phyloP scores from a whole-genome alignment of 2,329 filamentous ascomycete species.

The Xylaria polymorpha region DNA sequence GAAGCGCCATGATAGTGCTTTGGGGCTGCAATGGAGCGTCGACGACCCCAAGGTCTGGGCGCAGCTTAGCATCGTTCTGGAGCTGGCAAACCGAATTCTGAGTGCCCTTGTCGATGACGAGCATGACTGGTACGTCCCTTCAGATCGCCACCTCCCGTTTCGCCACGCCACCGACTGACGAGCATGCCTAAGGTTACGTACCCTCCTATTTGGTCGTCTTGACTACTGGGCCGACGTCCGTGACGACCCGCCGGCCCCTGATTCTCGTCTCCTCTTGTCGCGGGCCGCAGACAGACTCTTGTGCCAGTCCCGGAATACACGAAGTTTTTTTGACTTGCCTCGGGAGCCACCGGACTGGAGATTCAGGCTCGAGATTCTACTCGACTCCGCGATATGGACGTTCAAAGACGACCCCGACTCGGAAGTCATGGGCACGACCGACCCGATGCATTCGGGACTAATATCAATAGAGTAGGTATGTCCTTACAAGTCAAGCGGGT shows the following conservation, averaged over 20 bases:
- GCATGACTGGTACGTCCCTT: slow-evolving; percentile 16
- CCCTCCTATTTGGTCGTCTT: slow-evolving; percentile 17
- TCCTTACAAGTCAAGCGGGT: not conserved
- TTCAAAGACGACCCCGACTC: slow-evolving; percentile 3
- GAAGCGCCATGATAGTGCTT: not conserved
- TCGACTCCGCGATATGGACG: not conserved
- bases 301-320: not conserved
- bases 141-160: not conserved
- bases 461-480: slow-evolving; percentile 16
- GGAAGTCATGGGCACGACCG: not conserved
- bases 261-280: slow-evolving; percentile 13
- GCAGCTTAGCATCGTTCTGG: not conserved
- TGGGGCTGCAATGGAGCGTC: slow-evolving; percentile 9
- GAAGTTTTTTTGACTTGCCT: not conserved
- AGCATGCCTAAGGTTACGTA: slow-evolving; percentile 7
- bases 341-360: not conserved
- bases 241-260: not conserved
- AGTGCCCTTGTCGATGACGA: slow-evolving; percentile 10
- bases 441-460: not conserved
- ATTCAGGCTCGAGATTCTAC: not conserved
- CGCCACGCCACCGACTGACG: not conserved
- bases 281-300: not conserved
- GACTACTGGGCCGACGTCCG: slow-evolving; percentile 1
- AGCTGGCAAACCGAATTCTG: slow-evolving; percentile 15
- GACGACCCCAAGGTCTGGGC: slow-evolving; percentile 20